Evolutionary conservation across 2,329 filamentous ascomycete genomes (phyloP).

Genomic region (Capronia epimyces): DNA sequence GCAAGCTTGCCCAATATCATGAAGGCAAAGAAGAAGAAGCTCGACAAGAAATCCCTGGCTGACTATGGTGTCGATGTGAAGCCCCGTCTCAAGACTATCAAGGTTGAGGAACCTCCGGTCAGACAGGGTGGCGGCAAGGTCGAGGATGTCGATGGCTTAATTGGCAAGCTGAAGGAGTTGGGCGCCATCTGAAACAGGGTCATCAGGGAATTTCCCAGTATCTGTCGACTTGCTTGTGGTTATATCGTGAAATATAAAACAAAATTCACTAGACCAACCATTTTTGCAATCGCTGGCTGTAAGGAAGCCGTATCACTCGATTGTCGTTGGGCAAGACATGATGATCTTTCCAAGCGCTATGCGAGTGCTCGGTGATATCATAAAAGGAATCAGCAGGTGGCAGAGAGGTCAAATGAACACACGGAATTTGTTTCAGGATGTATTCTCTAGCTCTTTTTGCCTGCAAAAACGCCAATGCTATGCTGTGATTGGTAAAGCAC

Average conservation of each 20-base stretch:
- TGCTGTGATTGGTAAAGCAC: slow-evolving; percentile 13
- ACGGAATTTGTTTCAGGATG: background rate
- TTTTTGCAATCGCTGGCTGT: no score
- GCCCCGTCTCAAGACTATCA: slow-evolving; percentile 78
- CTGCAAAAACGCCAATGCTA: slow-evolving; percentile 16
- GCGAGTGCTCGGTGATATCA: no score
- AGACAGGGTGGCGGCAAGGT: slow-evolving; percentile 95
- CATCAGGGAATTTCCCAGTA: no score
- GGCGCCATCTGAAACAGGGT: slow-evolving; percentile 67
- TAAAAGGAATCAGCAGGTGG: no score
- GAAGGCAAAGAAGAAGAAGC: slow-evolving; percentile 99
- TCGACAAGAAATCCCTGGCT: slow-evolving; percentile 82
- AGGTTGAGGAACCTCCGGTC: slow-evolving; percentile 80
- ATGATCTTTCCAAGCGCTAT: no score
- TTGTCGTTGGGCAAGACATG: no score
- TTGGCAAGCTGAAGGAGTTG: slow-evolving; percentile 90
- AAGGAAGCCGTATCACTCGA: no score
- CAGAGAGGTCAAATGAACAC: background rate
- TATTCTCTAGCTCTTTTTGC: background rate
- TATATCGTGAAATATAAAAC: background rate
- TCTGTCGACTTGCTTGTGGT: no score
- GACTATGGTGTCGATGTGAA: slow-evolving; percentile 74
- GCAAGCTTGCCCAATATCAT: slow-evolving; percentile 97
- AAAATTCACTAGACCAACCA: no score
- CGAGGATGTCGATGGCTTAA: slow-evolving; percentile 91